Evolutionary conservation across 164 flowering plant genomes (phyloP).

Genomic region (Kingdonia uniflora): DNA sequence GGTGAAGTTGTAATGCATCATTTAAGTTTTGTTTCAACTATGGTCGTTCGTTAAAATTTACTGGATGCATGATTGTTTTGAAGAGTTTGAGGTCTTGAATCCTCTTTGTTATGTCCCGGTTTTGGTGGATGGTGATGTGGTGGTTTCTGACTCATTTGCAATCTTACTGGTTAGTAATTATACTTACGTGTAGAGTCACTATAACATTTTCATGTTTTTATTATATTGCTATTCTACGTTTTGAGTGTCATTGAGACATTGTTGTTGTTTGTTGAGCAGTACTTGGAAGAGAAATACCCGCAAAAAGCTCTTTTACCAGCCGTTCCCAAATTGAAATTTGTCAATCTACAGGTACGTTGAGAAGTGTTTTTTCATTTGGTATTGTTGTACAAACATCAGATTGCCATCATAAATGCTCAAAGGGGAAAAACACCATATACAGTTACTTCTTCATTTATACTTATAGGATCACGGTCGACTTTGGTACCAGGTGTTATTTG

Average conservation of each 20-base stretch:
- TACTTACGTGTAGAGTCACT: too few relatives aligned
- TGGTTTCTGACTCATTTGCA: constrained; percentile 54
- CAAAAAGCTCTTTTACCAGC: constrained; percentile 32
- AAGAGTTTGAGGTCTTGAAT: constrained; percentile 53
- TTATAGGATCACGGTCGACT: background rate
- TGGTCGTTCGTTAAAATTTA: background rate
- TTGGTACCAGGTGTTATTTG: background rate
- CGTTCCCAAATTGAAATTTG: constrained; percentile 29
- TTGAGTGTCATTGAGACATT: background rate
- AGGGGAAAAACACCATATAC: too few relatives aligned
- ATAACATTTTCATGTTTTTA: background rate
- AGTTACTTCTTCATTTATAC: background rate
- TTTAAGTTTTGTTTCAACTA: background rate
- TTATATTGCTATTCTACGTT: background rate
- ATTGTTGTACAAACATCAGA: background rate
- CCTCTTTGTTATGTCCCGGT: constrained; percentile 56
- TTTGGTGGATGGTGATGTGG: constrained; percentile 49
- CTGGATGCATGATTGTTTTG: constrained; percentile 6
- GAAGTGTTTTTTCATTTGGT: background rate
- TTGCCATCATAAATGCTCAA: background rate
- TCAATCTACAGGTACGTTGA: constrained; percentile 44
- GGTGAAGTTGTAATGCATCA: constrained; percentile 20
- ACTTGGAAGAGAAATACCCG: constrained; percentile 59
- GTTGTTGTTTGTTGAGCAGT: constrained; percentile 19
- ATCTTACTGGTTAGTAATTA: constrained; percentile 44